These are phyloP conservation scores for Wickerhamiella infanticola DNA, from an alignment of 1,139 yeast genomes.

Conservation along the genomic window DNA sequence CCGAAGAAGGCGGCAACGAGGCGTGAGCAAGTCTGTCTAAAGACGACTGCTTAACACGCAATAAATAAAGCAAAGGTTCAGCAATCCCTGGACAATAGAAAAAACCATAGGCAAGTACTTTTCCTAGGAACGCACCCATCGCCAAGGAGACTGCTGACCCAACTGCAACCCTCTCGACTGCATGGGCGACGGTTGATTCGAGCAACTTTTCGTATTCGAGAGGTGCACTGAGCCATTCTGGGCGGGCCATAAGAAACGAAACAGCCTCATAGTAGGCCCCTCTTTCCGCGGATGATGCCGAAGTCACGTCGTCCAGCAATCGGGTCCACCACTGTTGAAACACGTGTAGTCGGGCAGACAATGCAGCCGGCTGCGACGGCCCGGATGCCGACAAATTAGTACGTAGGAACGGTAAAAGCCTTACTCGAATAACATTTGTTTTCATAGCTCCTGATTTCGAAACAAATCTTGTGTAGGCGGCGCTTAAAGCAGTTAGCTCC, in stretches of 20 bases:
- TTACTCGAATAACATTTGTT: slow-evolving; percentile 51
- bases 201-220: slow-evolving; percentile 21
- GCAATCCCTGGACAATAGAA: slow-evolving; percentile 48
- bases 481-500: slow-evolving; percentile 9
- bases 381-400: slow-evolving; percentile 17
- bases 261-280: slow-evolving; percentile 62
- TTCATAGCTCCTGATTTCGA: slow-evolving; percentile 40
- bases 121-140: slow-evolving; percentile 63
- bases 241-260: slow-evolving; percentile 46
- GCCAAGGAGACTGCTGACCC: slow-evolving; percentile 41
- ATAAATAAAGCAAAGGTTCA: slow-evolving; percentile 41
- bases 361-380: slow-evolving; percentile 20
- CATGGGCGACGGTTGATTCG: slow-evolving; percentile 39
- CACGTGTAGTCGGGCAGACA: slow-evolving; percentile 24
- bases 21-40: slow-evolving; percentile 21
- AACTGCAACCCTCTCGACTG: slow-evolving; percentile 36
- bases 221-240: slow-evolving; percentile 37
- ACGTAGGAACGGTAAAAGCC: slow-evolving; percentile 52
- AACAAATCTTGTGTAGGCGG: slow-evolving; percentile 15
- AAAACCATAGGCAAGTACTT: slow-evolving; percentile 54
- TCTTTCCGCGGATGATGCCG: slow-evolving; percentile 37
- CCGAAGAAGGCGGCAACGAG: slow-evolving; percentile 12
- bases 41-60: slow-evolving; percentile 34
- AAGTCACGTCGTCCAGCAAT: slow-evolving; percentile 31
- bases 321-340: slow-evolving; percentile 55